Base-by-base conservation (phyloP, 228 moss, liverwort and hornwort species). In the Sphagnum magellanicum region DNA sequence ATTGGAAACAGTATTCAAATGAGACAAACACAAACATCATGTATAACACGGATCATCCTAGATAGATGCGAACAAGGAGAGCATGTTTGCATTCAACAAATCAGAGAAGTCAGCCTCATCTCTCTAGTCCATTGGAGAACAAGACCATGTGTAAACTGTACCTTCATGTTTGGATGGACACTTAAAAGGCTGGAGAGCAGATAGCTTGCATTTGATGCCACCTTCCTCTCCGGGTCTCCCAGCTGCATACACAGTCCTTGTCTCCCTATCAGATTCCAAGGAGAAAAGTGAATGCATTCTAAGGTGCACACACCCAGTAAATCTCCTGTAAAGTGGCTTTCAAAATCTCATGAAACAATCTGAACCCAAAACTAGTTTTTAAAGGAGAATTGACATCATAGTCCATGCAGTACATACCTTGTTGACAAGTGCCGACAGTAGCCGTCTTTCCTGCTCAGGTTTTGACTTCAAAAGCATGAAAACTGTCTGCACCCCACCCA, bases 121-220 rank as follows among this genome's bases (percentile, higher is more conserved):
- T 67, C 67, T 59, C 50, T 13, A 67, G 32, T 32, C 32, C 32
- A 32, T 32, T 32, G 3, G 32, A 32, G 32, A 32, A 32, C 32
- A 32, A 32, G 32, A 32, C 32, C 32, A 32, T 32, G 32, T 12
- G 50, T 71, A 48, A 17, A 50, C 12, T 49, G 52, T 89, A 98
- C 98, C 94, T 98, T 98, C 98, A 98, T 98, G 58, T 89, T 90
- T 61, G 98, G 98, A 84, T 98, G 98, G 61, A 86, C 68, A 71
- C 88, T 89, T 70, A 98, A 74, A 70, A 98, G 94, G 67, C 83
- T 73, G 46, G 94, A 94, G 53, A 98, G 92, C 60, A 98, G 90
- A 80, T 94, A 98, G 82, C 92, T 87, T 16, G 94, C 90, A 77
- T 98, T 89, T 11, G 94, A 98, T 61, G 98, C 98, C 58, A 89